Evolutionary conservation across 2,329 filamentous ascomycete species (phyloP), one percentile per base, ranked within the genome.

Genomic region (Monosporascus sp.): DNA sequence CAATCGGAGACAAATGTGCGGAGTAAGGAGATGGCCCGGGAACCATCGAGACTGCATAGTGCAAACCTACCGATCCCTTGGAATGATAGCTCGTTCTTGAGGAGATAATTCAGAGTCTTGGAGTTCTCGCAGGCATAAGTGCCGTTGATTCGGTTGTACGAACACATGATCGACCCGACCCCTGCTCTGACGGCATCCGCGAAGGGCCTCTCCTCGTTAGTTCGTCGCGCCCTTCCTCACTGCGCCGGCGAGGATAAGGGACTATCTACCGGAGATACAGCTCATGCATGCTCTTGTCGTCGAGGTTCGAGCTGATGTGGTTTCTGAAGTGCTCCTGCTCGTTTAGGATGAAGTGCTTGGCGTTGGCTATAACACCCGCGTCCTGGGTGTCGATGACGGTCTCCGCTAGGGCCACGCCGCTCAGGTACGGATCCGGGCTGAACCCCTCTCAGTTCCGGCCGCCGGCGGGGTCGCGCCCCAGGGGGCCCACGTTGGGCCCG

Each of bases 41-140:
- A 6, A 20, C 18, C 3, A 44, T 15, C 41, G 25, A 45, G 25
- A 49, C n/a, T 35, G 4, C 20, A 25, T 43, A 25, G 18, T 7
- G n/a, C 17, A 14, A n/a, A 60, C 61, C 54, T 82, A 59, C 91
- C 79, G 61, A 90, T 89, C 0, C 88, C 88, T 60, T 90, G 87
- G 71, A 92, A 93, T 44, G 87, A 88, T 1, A 92, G 78, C 71
- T 93, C 88, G 27, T 81, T 80, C 73, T 93, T 93, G 61, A 94
- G 74, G 3, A 93, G 72, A 49, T 84, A 82, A 66, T 93, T 93
- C 57, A 90, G 72, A 14, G 88, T 71, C 63, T 87, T 84, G 35
- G 85, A 87, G 74, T 93, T 93, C 65, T 92, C 87, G 70, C 89
- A 93, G 17, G 74, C 81, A 60, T 89, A 90, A 5, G 83, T 89